These are phyloP conservation scores for Pseudozyma flocculosa DNA, from an alignment of 1,284 basidiomycete species.

Conservation along the genomic window DNA sequence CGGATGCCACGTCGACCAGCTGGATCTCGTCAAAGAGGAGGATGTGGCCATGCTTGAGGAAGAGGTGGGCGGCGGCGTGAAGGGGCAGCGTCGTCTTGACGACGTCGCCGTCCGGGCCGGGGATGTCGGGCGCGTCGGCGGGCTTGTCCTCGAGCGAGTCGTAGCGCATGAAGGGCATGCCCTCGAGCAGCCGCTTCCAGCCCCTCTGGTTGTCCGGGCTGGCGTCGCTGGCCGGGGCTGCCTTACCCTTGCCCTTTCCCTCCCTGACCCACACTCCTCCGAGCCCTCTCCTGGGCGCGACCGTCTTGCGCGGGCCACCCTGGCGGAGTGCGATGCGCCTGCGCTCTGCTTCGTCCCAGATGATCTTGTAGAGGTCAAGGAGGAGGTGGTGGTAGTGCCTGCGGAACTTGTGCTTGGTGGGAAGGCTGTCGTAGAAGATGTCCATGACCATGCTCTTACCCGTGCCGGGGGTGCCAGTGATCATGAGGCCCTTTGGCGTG, in stretches of 20 bases:
- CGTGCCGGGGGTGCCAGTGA: slow-evolving; percentile 64
- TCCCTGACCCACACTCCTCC: slow-evolving; percentile 59
- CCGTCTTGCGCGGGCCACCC: slow-evolving; percentile 30
- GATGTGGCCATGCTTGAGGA: slow-evolving; percentile 65
- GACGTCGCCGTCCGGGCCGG: slow-evolving; percentile 33
- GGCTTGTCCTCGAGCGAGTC: slow-evolving; percentile 19
- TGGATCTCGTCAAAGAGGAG: slow-evolving; percentile 73
- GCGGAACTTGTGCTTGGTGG: slow-evolving; percentile 66
- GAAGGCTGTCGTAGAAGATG: slow-evolving; percentile 67
- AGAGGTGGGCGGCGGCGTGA: slow-evolving; percentile 63
- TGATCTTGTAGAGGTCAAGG: slow-evolving; percentile 69
- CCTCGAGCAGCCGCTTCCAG: slow-evolving; percentile 27
- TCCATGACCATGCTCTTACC: slow-evolving; percentile 69
- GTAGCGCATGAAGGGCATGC: slow-evolving; percentile 46
- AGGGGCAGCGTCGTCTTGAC: slow-evolving; percentile 57
- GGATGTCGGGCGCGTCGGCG: slow-evolving; percentile 15
- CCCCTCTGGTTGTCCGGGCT: neutral
- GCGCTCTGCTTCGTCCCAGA: slow-evolving; percentile 65
- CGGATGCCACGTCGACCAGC: slow-evolving; percentile 70
- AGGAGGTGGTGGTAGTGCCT: slow-evolving; percentile 72
- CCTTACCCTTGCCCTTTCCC: slow-evolving; percentile 30
- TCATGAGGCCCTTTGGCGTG: slow-evolving; percentile 65
- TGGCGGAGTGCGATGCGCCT: slow-evolving; percentile 54
- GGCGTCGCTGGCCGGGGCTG: slow-evolving; percentile 1
- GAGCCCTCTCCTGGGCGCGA: slow-evolving; percentile 26